phyloP scores from a whole-genome alignment of 169 alveolate genomes.

The Eimeria praecox region DNA sequence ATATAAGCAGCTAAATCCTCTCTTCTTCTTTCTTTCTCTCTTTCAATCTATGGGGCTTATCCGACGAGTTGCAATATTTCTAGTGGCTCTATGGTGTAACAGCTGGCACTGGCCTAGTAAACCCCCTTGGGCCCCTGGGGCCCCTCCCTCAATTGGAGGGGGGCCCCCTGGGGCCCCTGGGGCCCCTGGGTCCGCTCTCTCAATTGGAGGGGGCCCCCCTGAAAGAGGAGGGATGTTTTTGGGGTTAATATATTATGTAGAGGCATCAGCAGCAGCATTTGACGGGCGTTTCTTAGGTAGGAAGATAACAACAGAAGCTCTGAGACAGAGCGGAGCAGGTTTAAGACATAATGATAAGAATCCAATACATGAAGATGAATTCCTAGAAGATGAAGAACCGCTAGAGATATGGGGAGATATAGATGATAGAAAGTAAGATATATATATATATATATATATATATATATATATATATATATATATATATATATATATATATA shows the following conservation, averaged over 20 bases:
- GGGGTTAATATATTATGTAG: too few species aligned
- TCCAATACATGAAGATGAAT: conserved; percentile 31
- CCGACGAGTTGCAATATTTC: not conserved
- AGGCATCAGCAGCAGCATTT: not conserved
- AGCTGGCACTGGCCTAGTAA: conserved; percentile 6
- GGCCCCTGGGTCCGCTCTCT: not conserved
- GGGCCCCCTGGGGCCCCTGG: not conserved
- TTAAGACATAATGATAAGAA: not conserved
- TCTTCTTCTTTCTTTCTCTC: not conserved
- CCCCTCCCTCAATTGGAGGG: not conserved
- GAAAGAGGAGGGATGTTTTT: too few species aligned
- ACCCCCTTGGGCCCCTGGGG: not conserved
- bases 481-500: not conserved
- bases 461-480: not conserved
- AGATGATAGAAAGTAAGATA: conserved; percentile 37
- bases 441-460: not conserved
- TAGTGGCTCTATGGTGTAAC: not conserved
- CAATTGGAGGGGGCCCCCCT: conserved; percentile 7
- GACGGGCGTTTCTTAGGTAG: conserved; percentile 55
- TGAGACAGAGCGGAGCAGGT: not conserved
- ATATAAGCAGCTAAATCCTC: not conserved
- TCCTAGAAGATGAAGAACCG: conserved; percentile 48
- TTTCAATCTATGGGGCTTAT: not conserved
- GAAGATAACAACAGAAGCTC: conserved; percentile 26
- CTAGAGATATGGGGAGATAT: conserved; percentile 57